Percentiles rank a stretch among this genome's conserved stretches.
These are phyloP conservation scores for Phytophthora melonis DNA, from an alignment of 352 stramenopile genomes.

Conservation along the genomic window DNA sequence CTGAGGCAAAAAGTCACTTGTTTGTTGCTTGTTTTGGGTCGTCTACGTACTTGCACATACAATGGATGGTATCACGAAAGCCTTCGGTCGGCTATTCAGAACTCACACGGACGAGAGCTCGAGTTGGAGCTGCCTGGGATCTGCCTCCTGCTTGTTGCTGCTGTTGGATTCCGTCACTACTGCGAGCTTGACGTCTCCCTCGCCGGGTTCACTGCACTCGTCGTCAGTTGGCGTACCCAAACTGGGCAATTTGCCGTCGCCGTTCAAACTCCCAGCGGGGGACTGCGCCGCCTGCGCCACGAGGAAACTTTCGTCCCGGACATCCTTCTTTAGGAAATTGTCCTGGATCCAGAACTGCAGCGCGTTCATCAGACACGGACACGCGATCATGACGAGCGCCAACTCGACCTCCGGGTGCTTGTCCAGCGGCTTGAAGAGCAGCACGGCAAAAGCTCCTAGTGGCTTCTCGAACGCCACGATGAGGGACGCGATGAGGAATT, in stretches of 20 bases:
- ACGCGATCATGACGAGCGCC: slow-evolving; percentile 89
- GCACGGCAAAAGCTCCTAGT: slow-evolving; percentile 61
- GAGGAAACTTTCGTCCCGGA: slow-evolving; percentile 65
- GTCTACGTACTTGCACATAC: too few relatives aligned
- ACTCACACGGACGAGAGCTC: slow-evolving; percentile 34
- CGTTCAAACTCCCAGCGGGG: slow-evolving; percentile 29
- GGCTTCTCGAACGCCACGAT: slow-evolving; percentile 79
- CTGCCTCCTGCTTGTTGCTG: slow-evolving; percentile 22
- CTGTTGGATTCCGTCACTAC: slow-evolving; percentile 4
- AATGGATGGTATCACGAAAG: too few relatives aligned
- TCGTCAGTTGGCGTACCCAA: slow-evolving; percentile 47
- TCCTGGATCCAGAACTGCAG: slow-evolving; percentile 92
- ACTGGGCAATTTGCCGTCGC: slow-evolving; percentile 37
- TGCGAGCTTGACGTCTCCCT: slow-evolving; percentile 37
- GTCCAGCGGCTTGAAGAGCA: slow-evolving; percentile 77
- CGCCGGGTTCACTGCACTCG: slow-evolving; percentile 32
- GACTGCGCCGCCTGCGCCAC: slow-evolving; percentile 50
- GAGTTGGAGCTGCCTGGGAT: slow-evolving; percentile 30
- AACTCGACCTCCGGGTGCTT: slow-evolving; percentile 79
- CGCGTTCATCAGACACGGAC: slow-evolving; percentile 90
- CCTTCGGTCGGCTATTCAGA: background rate
- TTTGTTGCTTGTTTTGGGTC: too few relatives aligned
- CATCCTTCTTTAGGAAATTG: slow-evolving; percentile 91
- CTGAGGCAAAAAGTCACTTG: too few relatives aligned
- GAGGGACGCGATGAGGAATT: slow-evolving; percentile 79